Evolutionary conservation across 1,139 yeast genomes (phyloP), one percentile per base, ranked within the genome.

Genomic region (Komagataea norvegica): DNA sequence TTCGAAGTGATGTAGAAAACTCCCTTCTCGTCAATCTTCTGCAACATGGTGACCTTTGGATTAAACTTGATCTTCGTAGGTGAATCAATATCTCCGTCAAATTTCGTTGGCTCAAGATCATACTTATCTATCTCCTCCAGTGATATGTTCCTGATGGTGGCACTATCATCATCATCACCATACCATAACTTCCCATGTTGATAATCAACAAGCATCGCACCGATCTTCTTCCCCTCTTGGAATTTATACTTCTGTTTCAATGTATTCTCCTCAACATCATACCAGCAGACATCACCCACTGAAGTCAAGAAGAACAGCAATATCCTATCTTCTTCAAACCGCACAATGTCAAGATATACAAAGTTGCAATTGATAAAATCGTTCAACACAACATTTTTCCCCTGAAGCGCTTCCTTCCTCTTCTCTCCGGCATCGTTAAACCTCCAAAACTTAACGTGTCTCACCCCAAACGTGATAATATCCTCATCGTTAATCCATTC

Each of bases 361-460:
- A 80, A 79, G 37, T 66, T 69, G 13, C 68, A 64, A 42, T 68
- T 68, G 10, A 77, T 60, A 31, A 62, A 63, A 9, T 59, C 60
- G 0, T 79, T 80, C 34, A 80, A 56, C 1, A 79, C 61, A 1
- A 74, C 77, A 51, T 74, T 80, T 41, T 79, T 68, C 0, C 88
- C 87, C 33, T 66, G 64, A 13, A 80, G 57, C 6, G 70, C 65
- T 2, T 56, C 45, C 9, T 36, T 31, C 3, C 20, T 15, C 29
- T 45, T 52, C 33, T 44, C 43, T 22, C 48, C 53, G 25, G 54
- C 57, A 5, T 56, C 57, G 25, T 59, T 65, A 30, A 70, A 57
- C 43, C 62, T 67, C 89, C 89, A 81, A 1, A 76, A 57, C 40
- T 80, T 76, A 18, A 79, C 61, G 43, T 77, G 70, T 25, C 88